Evolutionary conservation across 495 filamentous ascomycete species (phyloP).

Genomic region (Neurospora sp.): DNA sequence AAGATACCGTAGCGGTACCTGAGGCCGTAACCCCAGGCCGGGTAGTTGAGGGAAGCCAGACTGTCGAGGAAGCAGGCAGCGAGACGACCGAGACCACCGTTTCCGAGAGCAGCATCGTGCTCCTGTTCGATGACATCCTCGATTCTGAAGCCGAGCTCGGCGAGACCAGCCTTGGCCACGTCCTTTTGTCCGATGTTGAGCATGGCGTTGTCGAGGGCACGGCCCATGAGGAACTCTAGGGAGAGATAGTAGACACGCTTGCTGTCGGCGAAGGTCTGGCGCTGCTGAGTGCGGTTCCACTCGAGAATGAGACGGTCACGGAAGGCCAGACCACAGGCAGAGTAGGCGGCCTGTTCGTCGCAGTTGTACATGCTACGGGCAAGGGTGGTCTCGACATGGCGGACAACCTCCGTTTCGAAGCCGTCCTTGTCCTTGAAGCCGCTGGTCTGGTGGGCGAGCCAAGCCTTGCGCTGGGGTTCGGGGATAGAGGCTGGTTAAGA

Average conservation of each 20-base stretch:
- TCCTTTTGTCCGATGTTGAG: slow-evolving; percentile 87
- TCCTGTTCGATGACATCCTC: slow-evolving; percentile 94
- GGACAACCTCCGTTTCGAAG: slow-evolving; percentile 70
- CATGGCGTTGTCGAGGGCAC: slow-evolving; percentile 96
- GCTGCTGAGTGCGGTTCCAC: slow-evolving; percentile 97
- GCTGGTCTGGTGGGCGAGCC: slow-evolving; percentile 63
- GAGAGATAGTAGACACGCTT: slow-evolving; percentile 96
- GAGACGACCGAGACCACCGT: slow-evolving; percentile 88
- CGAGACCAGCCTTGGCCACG: slow-evolving; percentile 68
- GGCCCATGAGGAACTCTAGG: slow-evolving; percentile 93
- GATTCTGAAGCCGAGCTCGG: slow-evolving; percentile 87
- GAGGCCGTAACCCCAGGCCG: slow-evolving; percentile 94
- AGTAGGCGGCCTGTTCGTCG: slow-evolving; percentile 89
- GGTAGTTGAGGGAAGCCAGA: slow-evolving; percentile 84
- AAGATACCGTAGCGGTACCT: slow-evolving; percentile 97
- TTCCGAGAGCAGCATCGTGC: slow-evolving; percentile 91
- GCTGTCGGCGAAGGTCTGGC: slow-evolving; percentile 78
- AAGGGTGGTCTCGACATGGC: slow-evolving; percentile 92
- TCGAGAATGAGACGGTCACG: slow-evolving; percentile 86
- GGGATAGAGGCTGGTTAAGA: slow-evolving; percentile 55
- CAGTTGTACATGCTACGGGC: slow-evolving; percentile 97
- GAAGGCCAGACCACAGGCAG: slow-evolving; percentile 81
- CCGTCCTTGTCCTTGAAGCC: slow-evolving; percentile 64
- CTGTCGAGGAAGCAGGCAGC: slow-evolving; percentile 97
- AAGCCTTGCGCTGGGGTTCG: slow-evolving; percentile 77